phyloP scores from a whole-genome alignment of 495 filamentous ascomycete species.

The Penicillium psychrofluorescens region DNA sequence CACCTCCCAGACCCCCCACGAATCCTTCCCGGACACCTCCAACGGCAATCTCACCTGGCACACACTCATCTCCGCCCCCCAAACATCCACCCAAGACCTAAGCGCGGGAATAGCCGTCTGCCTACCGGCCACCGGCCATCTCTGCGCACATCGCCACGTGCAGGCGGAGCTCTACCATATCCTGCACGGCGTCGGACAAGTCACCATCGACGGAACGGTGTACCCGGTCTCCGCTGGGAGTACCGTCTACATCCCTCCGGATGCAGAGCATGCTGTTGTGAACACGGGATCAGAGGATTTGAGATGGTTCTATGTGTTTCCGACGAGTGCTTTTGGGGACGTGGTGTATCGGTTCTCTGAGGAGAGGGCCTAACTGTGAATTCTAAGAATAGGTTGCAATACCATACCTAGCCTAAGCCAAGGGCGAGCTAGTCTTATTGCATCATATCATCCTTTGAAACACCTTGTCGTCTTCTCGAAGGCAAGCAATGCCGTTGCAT shows the following conservation, averaged over 20 bases:
- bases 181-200: conserved; percentile 18
- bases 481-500: too few species aligned
- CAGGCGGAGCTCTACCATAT: conserved; percentile 36
- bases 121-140: conserved; percentile 14
- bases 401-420: too few species aligned
- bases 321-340: conserved; percentile 22
- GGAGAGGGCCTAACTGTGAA: conserved; percentile 5
- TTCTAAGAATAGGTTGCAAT: too few species aligned
- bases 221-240: conserved; percentile 13
- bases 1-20: conserved; percentile 2
- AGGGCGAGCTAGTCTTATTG: too few species aligned
- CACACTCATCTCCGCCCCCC: conserved; percentile 23
- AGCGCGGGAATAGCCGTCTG: conserved; percentile 26
- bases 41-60: conserved; percentile 25
- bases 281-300: conserved; percentile 16
- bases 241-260: conserved; percentile 26
- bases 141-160: conserved; percentile 24
- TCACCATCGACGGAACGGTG: conserved; percentile 20
- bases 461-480: too few species aligned
- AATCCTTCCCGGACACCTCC: conserved; percentile 11
- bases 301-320: conserved; percentile 33
- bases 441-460: too few species aligned
- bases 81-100: conserved; percentile 19
- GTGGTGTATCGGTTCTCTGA: conserved; percentile 24
- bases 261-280: conserved; percentile 29